Percentiles rank a stretch among this genome's conserved stretches.
Evolutionary conservation across 768 basidiomycete species (phyloP).

Genomic region (Scleroderma citrinum): DNA sequence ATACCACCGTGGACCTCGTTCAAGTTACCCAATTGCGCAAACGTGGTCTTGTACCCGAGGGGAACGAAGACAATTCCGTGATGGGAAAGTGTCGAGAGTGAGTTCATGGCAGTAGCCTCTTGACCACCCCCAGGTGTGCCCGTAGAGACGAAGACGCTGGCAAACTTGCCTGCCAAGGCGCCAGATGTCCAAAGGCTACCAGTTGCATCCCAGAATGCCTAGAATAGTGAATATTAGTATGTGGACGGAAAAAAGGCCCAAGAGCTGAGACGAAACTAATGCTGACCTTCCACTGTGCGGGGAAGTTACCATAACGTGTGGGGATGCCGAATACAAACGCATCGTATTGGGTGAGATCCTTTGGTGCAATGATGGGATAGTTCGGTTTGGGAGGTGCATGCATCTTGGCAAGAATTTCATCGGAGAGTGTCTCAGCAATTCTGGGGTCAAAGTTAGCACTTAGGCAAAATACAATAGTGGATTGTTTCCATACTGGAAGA

Average conservation of each 20-base stretch:
- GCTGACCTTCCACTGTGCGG: conserved; percentile 71
- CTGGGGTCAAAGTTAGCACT: conserved; percentile 28
- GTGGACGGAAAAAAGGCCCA: no score
- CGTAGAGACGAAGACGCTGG: conserved; percentile 67
- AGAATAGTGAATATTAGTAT: conserved; percentile 7
- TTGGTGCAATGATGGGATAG: conserved; percentile 62
- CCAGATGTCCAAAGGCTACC: conserved; percentile 60
- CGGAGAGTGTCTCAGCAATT: conserved; percentile 72
- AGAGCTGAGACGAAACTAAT: background rate
- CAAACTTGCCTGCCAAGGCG: conserved; percentile 68
- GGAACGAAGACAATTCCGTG: conserved; percentile 73
- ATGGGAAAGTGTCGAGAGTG: conserved; percentile 58
- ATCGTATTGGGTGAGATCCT: conserved; percentile 53
- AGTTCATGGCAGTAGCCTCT: conserved; percentile 47
- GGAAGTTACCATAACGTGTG: conserved; percentile 76
- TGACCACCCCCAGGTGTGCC: conserved; percentile 80
- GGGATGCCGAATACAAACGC: conserved; percentile 74
- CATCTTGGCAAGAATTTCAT: conserved; percentile 63
- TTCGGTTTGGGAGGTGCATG: conserved; percentile 63
- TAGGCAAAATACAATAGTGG: background rate
- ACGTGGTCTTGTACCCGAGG: conserved; percentile 55
- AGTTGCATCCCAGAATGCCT: conserved; percentile 75
- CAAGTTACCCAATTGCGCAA: conserved; percentile 37
- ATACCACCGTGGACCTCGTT: conserved; percentile 53
- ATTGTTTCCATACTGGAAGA: conserved; percentile 45